These are phyloP conservation scores for Gracilaria caudata DNA, from an alignment of 23 red algal genomes.

Conservation along the genomic window DNA sequence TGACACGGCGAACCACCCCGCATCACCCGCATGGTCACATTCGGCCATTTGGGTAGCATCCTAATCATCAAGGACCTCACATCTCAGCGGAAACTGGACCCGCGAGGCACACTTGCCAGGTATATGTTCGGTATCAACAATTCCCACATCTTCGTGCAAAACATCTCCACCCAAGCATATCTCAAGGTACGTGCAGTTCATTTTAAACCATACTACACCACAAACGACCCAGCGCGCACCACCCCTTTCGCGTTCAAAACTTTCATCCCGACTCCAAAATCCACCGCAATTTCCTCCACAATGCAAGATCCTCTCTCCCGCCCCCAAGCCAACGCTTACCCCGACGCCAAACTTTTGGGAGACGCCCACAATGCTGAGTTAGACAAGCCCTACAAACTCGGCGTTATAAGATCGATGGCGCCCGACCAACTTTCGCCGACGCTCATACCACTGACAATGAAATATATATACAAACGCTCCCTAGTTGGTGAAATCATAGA, in stretches of 20 bases:
- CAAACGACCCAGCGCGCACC: not conserved
- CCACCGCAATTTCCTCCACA: not conserved
- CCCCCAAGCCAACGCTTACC: constrained; percentile 15
- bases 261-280: not conserved
- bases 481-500: not conserved
- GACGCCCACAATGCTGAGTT: constrained; percentile 3
- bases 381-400: constrained; percentile 33
- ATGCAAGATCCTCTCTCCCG: not conserved
- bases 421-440: not conserved
- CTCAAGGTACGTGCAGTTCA: not conserved
- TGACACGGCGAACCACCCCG: not conserved
- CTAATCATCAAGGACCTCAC: not conserved
- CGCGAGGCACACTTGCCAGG: not conserved
- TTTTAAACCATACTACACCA: not conserved
- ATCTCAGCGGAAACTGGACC: not conserved
- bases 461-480: constrained; percentile 23
- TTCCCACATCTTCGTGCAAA: not conserved
- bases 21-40: not conserved
- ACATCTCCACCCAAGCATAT: not conserved
- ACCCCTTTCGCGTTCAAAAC: not conserved
- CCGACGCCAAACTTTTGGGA: constrained; percentile 23
- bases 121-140: not conserved
- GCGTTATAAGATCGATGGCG: constrained; percentile 10
- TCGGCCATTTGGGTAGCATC: constrained; percentile 13
- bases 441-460: constrained; percentile 22